Evolutionary conservation across 352 stramenopile species (phyloP).

Genomic region (Phytopythium montanum): DNA sequence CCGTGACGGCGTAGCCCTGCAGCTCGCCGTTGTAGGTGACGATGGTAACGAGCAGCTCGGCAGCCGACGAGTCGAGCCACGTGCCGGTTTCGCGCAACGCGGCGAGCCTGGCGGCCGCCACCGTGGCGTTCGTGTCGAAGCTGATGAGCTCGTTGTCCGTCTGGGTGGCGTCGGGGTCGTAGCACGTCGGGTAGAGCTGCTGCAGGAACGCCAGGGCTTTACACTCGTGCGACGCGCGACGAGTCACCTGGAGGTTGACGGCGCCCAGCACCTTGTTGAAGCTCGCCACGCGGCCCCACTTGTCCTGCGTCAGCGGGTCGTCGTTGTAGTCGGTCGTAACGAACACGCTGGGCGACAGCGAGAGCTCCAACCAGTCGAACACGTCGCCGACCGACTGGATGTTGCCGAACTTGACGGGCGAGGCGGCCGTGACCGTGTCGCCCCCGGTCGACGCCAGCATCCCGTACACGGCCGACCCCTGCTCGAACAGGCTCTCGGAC

Average conservation of each 20-base stretch:
- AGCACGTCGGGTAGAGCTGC: conserved; percentile 42
- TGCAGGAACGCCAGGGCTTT: conserved; percentile 25
- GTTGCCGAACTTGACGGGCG: conserved; percentile 45
- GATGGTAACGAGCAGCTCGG: conserved; percentile 38
- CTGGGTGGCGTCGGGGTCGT: conserved; percentile 21
- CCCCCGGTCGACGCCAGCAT: conserved; percentile 33
- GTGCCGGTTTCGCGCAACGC: conserved; percentile 21
- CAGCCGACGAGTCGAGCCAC: conserved; percentile 38
- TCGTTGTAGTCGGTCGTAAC: conserved; percentile 52
- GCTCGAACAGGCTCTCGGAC: conserved; percentile 27
- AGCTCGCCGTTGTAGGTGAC: conserved; percentile 58
- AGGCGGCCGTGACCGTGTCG: conserved; percentile 40
- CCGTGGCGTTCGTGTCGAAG: conserved; percentile 38
- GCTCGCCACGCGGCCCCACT: conserved; percentile 16
- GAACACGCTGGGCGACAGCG: conserved; percentile 40
- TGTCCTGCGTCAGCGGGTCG: conserved; percentile 19
- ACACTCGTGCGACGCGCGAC: conserved; percentile 19
- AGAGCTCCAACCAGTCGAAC: conserved; percentile 42
- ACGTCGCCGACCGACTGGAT: conserved; percentile 30
- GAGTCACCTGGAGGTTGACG: conserved; percentile 28
- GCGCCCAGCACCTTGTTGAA: conserved; percentile 34
- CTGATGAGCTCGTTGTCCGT: conserved; percentile 28
- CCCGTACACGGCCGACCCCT: conserved; percentile 26
- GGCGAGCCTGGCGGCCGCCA: conserved; percentile 18
- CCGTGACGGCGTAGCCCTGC: conserved; percentile 34